These are phyloP conservation scores for Pyricularia pennisetigena DNA, from an alignment of 2,329 filamentous ascomycete species.

Conservation along the genomic window DNA sequence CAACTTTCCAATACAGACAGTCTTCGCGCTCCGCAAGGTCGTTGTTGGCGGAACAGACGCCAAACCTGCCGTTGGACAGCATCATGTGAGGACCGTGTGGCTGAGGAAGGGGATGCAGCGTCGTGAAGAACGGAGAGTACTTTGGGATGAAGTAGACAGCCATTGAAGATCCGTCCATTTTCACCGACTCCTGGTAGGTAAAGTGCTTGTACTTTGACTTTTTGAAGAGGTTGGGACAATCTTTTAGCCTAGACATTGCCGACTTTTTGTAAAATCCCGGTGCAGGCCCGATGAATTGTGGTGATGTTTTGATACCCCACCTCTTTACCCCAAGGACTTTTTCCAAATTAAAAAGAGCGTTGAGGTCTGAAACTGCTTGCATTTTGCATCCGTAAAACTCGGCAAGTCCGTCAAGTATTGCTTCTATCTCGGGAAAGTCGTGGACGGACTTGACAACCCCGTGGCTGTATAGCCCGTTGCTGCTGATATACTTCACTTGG, in stretches of 20 bases:
- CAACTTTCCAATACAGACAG: slow-evolving; percentile 15
- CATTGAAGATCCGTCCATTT: slow-evolving; percentile 29
- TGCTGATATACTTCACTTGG: background rate
- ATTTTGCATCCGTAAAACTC: background rate
- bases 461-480: background rate
- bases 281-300: slow-evolving; percentile 4
- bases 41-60: slow-evolving; percentile 19
- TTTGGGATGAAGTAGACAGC: slow-evolving; percentile 24
- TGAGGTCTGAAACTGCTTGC: background rate
- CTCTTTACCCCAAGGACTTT: background rate
- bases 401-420: background rate
- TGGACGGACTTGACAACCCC: background rate
- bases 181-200: slow-evolving; percentile 25
- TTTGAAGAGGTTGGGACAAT: slow-evolving; percentile 18
- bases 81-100: slow-evolving; percentile 6
- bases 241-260: slow-evolving; percentile 15
- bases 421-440: slow-evolving; percentile 11
- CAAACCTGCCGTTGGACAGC: slow-evolving; percentile 17
- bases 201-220: slow-evolving; percentile 14
- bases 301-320: background rate
- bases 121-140: slow-evolving; percentile 10
- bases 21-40: slow-evolving; percentile 14
- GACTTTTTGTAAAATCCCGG: slow-evolving; percentile 16
- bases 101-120: slow-evolving; percentile 6
- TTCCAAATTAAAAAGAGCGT: slow-evolving; percentile 3